Evolutionary conservation across 2,329 filamentous ascomycete genomes (phyloP).

Genomic region (Cladosporium sp.): DNA sequence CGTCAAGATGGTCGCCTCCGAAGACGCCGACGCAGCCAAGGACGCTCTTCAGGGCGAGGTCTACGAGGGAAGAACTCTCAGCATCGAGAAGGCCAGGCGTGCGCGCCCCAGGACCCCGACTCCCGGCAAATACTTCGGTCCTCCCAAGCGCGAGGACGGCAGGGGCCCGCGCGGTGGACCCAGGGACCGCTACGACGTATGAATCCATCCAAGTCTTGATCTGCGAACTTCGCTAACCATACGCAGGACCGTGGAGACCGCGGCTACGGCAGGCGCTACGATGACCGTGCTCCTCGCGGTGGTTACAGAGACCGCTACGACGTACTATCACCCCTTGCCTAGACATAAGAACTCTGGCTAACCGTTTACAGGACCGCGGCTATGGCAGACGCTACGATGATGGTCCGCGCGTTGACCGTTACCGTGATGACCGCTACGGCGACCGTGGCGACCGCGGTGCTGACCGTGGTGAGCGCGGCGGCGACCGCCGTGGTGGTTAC

Average conservation of each 20-base stretch:
- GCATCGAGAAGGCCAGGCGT: slow-evolving; percentile 97
- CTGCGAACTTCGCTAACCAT: slow-evolving; percentile 7
- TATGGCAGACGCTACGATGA: slow-evolving; percentile 53
- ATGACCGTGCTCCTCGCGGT: slow-evolving; percentile 45
- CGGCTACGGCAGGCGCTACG: slow-evolving; percentile 41
- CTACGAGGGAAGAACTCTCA: slow-evolving; percentile 90
- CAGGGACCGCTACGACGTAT: slow-evolving; percentile 40
- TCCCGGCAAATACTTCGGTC: slow-evolving; percentile 97
- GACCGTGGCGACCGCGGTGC: slow-evolving; percentile 17
- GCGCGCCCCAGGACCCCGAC: slow-evolving; percentile 92
- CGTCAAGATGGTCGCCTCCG: slow-evolving; percentile 95
- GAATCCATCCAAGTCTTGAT: not conserved
- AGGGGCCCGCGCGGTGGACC: slow-evolving; percentile 3
- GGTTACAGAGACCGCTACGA: slow-evolving; percentile 55
- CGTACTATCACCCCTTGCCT: not conserved
- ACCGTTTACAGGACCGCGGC: slow-evolving; percentile 53
- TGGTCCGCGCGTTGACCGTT: slow-evolving; percentile 28
- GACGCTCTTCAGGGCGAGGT: slow-evolving; percentile 92
- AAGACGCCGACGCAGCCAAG: slow-evolving; percentile 94
- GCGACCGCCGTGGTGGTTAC: slow-evolving; percentile 26
- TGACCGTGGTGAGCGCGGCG: slow-evolving; percentile 4
- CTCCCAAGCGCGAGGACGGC: slow-evolving; percentile 84
- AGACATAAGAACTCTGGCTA: not conserved
- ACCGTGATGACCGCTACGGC: slow-evolving; percentile 21
- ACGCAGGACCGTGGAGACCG: slow-evolving; percentile 32